These are phyloP conservation scores for Platanthera zijinensis DNA, from an alignment of 106 monocot genomes.

Conservation along the genomic window DNA sequence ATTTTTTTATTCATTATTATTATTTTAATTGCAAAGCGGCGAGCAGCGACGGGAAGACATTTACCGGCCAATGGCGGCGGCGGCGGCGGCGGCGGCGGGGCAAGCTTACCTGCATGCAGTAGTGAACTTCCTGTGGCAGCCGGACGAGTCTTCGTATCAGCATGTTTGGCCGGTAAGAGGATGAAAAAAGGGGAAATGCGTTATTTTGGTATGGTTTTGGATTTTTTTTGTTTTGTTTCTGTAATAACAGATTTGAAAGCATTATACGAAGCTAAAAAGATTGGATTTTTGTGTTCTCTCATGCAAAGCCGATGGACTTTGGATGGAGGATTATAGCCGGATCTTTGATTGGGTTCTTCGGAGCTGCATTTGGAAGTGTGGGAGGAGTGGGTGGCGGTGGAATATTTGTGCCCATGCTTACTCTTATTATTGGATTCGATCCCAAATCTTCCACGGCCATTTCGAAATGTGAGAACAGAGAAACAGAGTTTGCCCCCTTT, in stretches of 20 bases:
- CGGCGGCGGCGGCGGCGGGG: not conserved
- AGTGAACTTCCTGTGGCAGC: conserved; percentile 37
- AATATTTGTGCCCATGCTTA: conserved; percentile 54
- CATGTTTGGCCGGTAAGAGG: conserved; percentile 51
- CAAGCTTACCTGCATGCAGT: conserved; percentile 15
- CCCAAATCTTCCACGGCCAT: conserved; percentile 39
- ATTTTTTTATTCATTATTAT: not conserved
- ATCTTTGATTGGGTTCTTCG: conserved; percentile 38
- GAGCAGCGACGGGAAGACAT: not conserved
- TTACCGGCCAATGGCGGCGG: not conserved
- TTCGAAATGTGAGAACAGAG: conserved; percentile 30
- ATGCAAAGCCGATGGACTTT: conserved; percentile 32
- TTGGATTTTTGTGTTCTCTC: not conserved
- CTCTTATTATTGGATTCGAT: conserved; percentile 53
- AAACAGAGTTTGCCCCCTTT: not conserved
- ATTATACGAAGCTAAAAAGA: not conserved
- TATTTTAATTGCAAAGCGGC: not conserved
- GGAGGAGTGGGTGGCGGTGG: conserved; percentile 55
- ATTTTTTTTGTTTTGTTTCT: not conserved
- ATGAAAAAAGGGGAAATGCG: not conserved
- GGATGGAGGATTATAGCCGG: conserved; percentile 40
- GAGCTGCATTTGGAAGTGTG: conserved; percentile 56
- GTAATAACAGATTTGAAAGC: no score
- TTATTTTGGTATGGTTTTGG: not conserved
- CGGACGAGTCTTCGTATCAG: conserved; percentile 34